A percentile compares a stretch with the other conserved stretches of the same genome.
These are phyloP conservation scores for Phaseolus lunatus DNA, from an alignment of 306 rosid species.

Conservation along the genomic window DNA sequence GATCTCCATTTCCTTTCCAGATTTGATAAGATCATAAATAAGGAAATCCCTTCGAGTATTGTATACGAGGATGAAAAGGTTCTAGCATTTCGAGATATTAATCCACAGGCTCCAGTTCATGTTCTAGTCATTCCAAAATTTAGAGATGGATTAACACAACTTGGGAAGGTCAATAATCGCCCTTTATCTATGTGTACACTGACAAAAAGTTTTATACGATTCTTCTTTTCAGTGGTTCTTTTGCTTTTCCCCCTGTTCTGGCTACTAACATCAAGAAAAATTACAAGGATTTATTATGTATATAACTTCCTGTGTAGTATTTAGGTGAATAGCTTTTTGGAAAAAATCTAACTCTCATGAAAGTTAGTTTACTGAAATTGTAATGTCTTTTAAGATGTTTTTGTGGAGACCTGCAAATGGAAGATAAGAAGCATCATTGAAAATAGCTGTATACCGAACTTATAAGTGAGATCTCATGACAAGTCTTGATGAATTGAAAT, in stretches of 20 bases:
- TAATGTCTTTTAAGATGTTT: neutral
- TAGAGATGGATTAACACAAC: constrained; percentile 86
- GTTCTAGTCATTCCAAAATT: constrained; percentile 82
- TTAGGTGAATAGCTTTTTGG: neutral
- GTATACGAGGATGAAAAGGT: constrained; percentile 78
- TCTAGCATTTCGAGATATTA: constrained; percentile 82
- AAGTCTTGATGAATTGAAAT: constrained; percentile 10
- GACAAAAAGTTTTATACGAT: neutral
- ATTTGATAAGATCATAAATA: constrained; percentile 89
- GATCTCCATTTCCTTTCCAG: constrained; percentile 46
- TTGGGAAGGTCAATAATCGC: constrained; percentile 64
- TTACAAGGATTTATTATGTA: constrained; percentile 3
- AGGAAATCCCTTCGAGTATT: constrained; percentile 83
- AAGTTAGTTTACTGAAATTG: neutral
- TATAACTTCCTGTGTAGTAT: neutral
- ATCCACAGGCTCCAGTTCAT: constrained; percentile 94
- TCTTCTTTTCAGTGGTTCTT: neutral
- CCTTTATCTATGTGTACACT: constrained; percentile 5
- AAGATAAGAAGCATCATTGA: neutral
- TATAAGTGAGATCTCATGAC: neutral
- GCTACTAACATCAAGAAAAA: neutral
- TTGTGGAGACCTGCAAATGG: neutral
- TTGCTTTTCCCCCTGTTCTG: neutral
- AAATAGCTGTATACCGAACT: neutral
- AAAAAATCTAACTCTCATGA: neutral